A percentile compares a stretch with the other conserved stretches of the same genome.
phyloP scores from a whole-genome alignment of 495 filamentous ascomycete genomes.

The Penicillium flavigenum region DNA sequence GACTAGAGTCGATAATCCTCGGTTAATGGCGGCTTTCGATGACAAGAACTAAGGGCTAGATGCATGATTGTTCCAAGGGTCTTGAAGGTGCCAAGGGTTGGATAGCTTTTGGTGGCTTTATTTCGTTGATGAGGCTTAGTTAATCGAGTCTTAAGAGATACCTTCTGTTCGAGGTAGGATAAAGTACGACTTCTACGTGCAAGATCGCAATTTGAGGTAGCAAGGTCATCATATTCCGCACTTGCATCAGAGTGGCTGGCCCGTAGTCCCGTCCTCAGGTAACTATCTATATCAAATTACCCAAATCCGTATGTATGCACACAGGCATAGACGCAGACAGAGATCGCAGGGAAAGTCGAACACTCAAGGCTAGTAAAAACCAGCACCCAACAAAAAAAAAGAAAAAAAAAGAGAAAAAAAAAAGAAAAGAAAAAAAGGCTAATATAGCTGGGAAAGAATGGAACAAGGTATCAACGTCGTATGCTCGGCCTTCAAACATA shows the following conservation, averaged over 20 bases:
- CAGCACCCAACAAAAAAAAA: constrained; percentile 19
- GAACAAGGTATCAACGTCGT: constrained; percentile 45
- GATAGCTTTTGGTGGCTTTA: neutral
- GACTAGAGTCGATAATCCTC: too few species aligned
- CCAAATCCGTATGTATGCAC: constrained; percentile 21
- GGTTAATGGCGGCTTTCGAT: neutral
- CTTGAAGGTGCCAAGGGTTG: neutral
- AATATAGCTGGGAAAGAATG: constrained; percentile 17
- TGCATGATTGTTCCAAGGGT: neutral
- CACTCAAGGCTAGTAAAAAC: neutral
- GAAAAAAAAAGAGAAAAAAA: constrained; percentile 15
- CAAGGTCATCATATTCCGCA: constrained; percentile 23
- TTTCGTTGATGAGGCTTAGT: neutral
- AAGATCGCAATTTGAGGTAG: constrained; percentile 1
- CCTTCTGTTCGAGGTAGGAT: neutral
- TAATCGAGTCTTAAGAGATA: neutral
- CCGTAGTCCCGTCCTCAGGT: constrained; percentile 16
- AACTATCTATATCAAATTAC: constrained; percentile 19
- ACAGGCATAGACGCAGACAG: constrained; percentile 3
- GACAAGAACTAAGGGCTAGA: neutral
- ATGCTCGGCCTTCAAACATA: constrained; percentile 37
- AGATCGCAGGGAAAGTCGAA: constrained; percentile 2
- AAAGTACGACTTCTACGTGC: neutral
- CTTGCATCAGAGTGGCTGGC: constrained; percentile 18
- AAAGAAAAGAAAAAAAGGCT: neutral